Base-by-base conservation (phyloP, 2,329 filamentous ascomycete species). In the Xylaria sp. region DNA sequence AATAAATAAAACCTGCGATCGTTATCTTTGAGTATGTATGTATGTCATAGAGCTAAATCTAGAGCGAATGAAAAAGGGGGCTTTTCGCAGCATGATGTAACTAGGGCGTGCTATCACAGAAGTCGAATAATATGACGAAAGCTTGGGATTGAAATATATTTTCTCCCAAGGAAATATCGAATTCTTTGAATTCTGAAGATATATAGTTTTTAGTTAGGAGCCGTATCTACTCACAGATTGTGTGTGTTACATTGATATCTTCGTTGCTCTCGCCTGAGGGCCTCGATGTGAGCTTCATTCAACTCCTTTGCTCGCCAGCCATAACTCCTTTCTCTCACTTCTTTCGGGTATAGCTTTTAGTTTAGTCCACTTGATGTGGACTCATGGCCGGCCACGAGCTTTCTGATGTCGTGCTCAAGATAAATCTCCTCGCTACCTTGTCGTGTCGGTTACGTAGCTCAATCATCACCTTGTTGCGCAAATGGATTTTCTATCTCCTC, bases 401-500 rank as follows among this genome's bases (percentile, higher is more conserved):
- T 31, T 55, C 20, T 31, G 23, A 31, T 43, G 18, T 12, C 12
- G 25, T 48, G 49, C 20, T 39, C 39, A 33, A 25, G 23, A 39
- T 52, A 59, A 15, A 54, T 61, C 25, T 57, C 28, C 52, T 68
- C 5, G 20, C 41, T 59, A 25, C 49, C n/a, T 56, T 28, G 28
- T 43, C 58, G 36, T 18, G n/a, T 55, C 10, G 8, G 13, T 28
- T 57, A 25, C 18, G 3, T 49, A 33, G 28, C 55, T 84, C 80
- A 85, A 58, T 86, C 89, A 73, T 94, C 91, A 57, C 94, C 91
- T 28, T 87, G 85, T 77, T 93, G 90, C 62, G 92, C 85, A 78
- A 98, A 99, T 0, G 96, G 96, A 80, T 99, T 99, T 76, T 92
- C 89, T 76, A 99, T 99, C 82, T 95, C 91, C 82, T 98, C 94